phyloP scores from a whole-genome alignment of 2,329 filamentous ascomycete species.

The Diaporthe citrichinensis region DNA sequence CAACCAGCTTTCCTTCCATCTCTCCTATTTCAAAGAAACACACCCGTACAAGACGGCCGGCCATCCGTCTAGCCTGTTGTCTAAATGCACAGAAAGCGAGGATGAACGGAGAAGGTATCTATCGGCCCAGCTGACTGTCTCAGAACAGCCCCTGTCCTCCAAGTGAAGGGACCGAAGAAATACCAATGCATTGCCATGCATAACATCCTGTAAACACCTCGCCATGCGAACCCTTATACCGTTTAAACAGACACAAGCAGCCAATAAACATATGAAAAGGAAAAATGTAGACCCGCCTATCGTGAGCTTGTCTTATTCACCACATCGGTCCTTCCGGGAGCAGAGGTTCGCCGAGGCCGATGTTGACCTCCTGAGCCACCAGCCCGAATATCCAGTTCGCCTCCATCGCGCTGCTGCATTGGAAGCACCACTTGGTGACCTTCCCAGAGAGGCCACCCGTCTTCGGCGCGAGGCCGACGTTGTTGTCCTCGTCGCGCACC shows the following conservation, averaged over 20 bases:
- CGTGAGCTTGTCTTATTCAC: neutral
- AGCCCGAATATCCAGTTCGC: slow-evolving; percentile 70
- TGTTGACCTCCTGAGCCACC: slow-evolving; percentile 69
- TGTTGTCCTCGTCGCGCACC: slow-evolving; percentile 73
- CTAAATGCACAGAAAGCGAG: slow-evolving; percentile 31
- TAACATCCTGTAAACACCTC: slow-evolving; percentile 39
- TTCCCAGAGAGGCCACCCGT: slow-evolving; percentile 66
- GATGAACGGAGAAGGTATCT: neutral
- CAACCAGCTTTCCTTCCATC: neutral
- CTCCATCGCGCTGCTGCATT: slow-evolving; percentile 67
- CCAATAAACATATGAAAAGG: slow-evolving; percentile 36
- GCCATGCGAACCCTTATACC: slow-evolving; percentile 33
- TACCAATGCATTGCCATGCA: slow-evolving; percentile 34
- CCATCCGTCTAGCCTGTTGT: slow-evolving; percentile 25
- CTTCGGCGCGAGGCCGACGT: slow-evolving; percentile 65
- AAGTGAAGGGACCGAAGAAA: neutral
- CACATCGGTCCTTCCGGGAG: neutral
- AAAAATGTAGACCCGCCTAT: slow-evolving; percentile 1
- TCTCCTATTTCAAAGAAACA: neutral
- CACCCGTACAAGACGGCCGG: neutral
- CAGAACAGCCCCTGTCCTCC: neutral
- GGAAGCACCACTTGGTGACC: slow-evolving; percentile 76
- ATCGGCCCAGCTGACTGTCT: slow-evolving; percentile 2
- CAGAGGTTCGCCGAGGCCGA: slow-evolving; percentile 41
- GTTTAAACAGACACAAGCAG: slow-evolving; percentile 12